Evolutionary conservation across 2,329 filamentous ascomycete genomes (phyloP).

Genomic region (Rhexocercosporidium sp.): DNA sequence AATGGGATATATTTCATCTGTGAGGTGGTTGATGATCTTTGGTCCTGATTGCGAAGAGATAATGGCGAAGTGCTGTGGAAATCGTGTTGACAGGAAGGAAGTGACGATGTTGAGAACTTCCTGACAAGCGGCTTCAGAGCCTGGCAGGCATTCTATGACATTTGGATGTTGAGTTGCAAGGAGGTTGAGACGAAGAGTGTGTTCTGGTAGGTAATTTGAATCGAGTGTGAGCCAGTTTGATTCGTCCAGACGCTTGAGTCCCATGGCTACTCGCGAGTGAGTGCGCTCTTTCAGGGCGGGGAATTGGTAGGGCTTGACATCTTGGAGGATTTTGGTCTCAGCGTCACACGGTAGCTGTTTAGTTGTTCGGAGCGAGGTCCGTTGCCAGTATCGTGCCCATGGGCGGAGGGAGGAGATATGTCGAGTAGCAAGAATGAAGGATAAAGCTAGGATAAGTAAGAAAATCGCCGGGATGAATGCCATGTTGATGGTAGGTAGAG

Average conservation of each 20-base stretch:
- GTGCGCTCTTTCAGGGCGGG: conserved; percentile 31
- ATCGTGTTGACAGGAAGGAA: conserved; percentile 50
- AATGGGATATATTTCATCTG: conserved; percentile 49
- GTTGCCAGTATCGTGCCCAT: conserved; percentile 8
- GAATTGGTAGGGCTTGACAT: conserved; percentile 32
- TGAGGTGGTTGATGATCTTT: conserved; percentile 50
- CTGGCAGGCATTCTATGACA: conserved; percentile 51
- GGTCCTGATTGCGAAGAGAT: conserved; percentile 39
- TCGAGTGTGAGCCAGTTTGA: conserved; percentile 56
- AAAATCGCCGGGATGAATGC: conserved; percentile 10
- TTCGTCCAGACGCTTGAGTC: conserved; percentile 50
- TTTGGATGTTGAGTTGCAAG: conserved; percentile 46
- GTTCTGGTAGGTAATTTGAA: conserved; percentile 50
- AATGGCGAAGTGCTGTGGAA: conserved; percentile 50
- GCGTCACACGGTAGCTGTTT: conserved; percentile 4
- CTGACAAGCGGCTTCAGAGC: conserved; percentile 50
- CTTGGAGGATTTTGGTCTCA: conserved; percentile 24
- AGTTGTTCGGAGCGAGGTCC: conserved; percentile 1
- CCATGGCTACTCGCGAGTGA: conserved; percentile 49
- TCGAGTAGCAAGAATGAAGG: conserved; percentile 14
- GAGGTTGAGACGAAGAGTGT: conserved; percentile 48
- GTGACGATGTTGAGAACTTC: conserved; percentile 53
- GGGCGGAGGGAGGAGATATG: not conserved
- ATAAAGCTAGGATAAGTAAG: conserved; percentile 11
- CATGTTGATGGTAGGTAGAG: not conserved